phyloP scores from a whole-genome alignment of 2,329 filamentous ascomycete genomes.

The Venturia aucupariae region DNA sequence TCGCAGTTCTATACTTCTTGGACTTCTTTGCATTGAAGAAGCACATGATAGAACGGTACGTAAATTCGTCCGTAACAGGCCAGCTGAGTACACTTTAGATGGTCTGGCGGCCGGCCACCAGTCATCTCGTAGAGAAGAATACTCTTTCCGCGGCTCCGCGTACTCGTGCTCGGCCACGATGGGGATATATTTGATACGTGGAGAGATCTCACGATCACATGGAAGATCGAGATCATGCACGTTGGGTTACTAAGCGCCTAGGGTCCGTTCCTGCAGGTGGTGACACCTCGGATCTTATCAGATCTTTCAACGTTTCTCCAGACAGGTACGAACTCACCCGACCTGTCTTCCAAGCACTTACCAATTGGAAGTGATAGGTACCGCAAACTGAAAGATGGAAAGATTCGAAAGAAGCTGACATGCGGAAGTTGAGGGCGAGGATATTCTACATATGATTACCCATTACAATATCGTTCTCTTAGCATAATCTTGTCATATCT shows the following conservation, averaged over 20 bases:
- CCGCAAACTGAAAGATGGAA: too few relatives aligned
- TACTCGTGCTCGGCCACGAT: background rate
- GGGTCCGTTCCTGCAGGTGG: too few relatives aligned
- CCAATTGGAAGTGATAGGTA: too few relatives aligned
- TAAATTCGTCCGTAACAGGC: background rate
- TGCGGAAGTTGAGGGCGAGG: too few relatives aligned
- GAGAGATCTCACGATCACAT: background rate
- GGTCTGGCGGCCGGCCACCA: background rate
- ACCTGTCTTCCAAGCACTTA: too few relatives aligned
- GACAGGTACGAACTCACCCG: too few relatives aligned
- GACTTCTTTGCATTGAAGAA: background rate
- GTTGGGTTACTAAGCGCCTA: background rate
- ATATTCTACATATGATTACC: too few relatives aligned
- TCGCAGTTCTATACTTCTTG: constrained; percentile 2
- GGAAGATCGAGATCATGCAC: background rate
- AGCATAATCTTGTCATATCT: too few relatives aligned
- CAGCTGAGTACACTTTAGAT: background rate
- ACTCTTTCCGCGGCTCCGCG: background rate
- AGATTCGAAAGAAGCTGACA: too few relatives aligned
- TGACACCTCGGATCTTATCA: background rate
- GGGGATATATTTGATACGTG: background rate
- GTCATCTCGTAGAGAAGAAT: background rate
- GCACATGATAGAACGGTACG: background rate
- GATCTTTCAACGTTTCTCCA: too few relatives aligned
- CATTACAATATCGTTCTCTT: too few relatives aligned